phyloP scores from a whole-genome alignment of 805 yeast species.

The Saturnispora gosingensis region DNA sequence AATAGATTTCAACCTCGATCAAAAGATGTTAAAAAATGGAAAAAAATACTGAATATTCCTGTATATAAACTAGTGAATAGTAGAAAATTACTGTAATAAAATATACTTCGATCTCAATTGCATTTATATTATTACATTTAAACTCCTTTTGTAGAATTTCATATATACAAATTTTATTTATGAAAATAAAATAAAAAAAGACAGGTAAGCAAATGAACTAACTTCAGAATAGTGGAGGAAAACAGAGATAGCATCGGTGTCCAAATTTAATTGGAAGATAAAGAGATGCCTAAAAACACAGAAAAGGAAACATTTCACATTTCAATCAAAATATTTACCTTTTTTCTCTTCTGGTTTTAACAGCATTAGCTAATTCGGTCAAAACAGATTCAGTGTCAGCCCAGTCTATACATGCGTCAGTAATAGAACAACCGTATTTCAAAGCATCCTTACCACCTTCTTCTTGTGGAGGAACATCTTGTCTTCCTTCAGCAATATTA shows the following conservation, averaged over 20 bases:
- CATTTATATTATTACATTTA: no score
- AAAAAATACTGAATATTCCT: not conserved
- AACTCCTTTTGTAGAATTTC: not conserved
- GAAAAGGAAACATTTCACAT: not conserved
- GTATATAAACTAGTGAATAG: not conserved
- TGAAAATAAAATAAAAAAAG: not conserved
- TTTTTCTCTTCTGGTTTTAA: constrained; percentile 56
- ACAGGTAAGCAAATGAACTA: not conserved
- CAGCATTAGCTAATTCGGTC: constrained; percentile 66
- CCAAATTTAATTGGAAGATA: not conserved
- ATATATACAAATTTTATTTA: not conserved
- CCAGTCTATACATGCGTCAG: constrained; percentile 97
- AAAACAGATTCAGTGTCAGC: constrained; percentile 71
- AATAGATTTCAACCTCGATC: not conserved
- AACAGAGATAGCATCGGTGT: not conserved
- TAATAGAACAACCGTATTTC: constrained; percentile 88
- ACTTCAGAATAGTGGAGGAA: not conserved
- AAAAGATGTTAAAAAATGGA: no score
- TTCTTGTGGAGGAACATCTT: constrained; percentile 60
- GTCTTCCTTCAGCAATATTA: constrained; percentile 86
- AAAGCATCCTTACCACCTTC: constrained; percentile 65
- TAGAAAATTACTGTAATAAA: not conserved
- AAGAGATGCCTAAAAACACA: not conserved
- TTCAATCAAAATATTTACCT: not conserved
- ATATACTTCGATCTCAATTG: not conserved